phyloP scores from a whole-genome alignment of 352 stramenopile genomes.

The Phytopythium cucurbitacearum region DNA sequence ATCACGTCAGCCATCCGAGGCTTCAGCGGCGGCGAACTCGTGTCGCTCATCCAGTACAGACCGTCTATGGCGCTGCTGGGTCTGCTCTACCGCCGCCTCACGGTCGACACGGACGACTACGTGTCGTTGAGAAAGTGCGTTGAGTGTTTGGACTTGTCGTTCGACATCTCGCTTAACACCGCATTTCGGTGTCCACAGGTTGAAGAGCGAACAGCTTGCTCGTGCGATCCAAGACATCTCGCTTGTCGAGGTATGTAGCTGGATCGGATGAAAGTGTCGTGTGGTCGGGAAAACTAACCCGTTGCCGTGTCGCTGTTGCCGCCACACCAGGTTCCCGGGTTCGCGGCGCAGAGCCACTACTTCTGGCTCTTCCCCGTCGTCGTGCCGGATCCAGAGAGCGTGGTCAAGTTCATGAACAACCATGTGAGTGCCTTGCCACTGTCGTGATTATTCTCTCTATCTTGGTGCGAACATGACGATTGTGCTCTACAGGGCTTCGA shows the following conservation, averaged over 20 bases:
- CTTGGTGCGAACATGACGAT: background rate
- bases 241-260: slow-evolving; percentile 40
- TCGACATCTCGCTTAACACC: background rate
- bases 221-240: slow-evolving; percentile 46
- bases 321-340: slow-evolving; percentile 21
- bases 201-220: slow-evolving; percentile 65
- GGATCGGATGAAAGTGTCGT: background rate
- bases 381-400: slow-evolving; percentile 41
- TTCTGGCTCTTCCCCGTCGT: slow-evolving; percentile 84
- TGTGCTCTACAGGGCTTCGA: slow-evolving; percentile 55
- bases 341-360: slow-evolving; percentile 55
- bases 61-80: slow-evolving; percentile 76
- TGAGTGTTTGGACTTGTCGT: background rate
- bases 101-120: slow-evolving; percentile 66
- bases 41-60: slow-evolving; percentile 70
- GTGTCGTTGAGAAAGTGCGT: slow-evolving; percentile 64
- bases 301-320: too few species aligned
- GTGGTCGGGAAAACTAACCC: background rate
- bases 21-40: slow-evolving; percentile 73
- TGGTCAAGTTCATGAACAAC: slow-evolving; percentile 71
- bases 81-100: slow-evolving; percentile 60
- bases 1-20: slow-evolving; percentile 82
- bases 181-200: slow-evolving; percentile 15
- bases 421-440: slow-evolving; percentile 23
- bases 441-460: background rate